A percentile compares a stretch with the other conserved stretches of the same genome.
These are phyloP conservation scores for Tulasnella sp. DNA, from an alignment of 768 basidiomycete genomes.

Conservation along the genomic window DNA sequence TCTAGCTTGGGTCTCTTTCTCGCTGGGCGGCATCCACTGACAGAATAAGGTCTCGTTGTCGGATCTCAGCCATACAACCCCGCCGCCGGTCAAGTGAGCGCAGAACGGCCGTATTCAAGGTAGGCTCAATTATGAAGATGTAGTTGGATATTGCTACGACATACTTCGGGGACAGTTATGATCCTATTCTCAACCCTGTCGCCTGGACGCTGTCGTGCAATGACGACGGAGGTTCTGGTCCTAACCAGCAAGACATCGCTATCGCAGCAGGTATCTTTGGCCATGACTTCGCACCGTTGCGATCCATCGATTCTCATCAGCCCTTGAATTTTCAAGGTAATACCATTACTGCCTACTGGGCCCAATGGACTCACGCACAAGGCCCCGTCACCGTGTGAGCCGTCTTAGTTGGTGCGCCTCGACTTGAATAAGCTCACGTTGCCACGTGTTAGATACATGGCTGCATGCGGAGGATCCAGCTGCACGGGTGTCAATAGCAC, in stretches of 20 bases:
- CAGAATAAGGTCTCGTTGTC: not conserved
- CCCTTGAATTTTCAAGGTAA: not conserved
- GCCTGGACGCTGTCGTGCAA: not conserved
- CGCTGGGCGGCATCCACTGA: not conserved
- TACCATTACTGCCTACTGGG: conserved; percentile 8
- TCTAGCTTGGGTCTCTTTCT: not conserved
- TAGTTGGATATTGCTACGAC: not conserved
- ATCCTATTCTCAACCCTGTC: not conserved
- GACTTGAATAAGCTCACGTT: not conserved
- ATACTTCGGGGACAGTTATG: not conserved
- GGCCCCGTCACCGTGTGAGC: conserved; percentile 12
- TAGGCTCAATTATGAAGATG: not conserved
- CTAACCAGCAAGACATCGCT: not conserved
- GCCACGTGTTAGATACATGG: conserved; percentile 9
- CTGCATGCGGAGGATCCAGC: not conserved
- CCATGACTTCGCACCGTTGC: not conserved
- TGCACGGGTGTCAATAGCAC: conserved; percentile 5
- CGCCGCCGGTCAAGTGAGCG: conserved; percentile 1
- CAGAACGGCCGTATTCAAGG: conserved; percentile 3
- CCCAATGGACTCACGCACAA: conserved; percentile 16
- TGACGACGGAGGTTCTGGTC: conserved; percentile 9
- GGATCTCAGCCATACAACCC: not conserved
- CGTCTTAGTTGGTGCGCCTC: not conserved
- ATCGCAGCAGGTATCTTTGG: conserved; percentile 5
- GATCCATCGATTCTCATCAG: not conserved